Conservation (phyloP, 352 stramenopile genomes). For the Globisporangium nodosum region DNA sequence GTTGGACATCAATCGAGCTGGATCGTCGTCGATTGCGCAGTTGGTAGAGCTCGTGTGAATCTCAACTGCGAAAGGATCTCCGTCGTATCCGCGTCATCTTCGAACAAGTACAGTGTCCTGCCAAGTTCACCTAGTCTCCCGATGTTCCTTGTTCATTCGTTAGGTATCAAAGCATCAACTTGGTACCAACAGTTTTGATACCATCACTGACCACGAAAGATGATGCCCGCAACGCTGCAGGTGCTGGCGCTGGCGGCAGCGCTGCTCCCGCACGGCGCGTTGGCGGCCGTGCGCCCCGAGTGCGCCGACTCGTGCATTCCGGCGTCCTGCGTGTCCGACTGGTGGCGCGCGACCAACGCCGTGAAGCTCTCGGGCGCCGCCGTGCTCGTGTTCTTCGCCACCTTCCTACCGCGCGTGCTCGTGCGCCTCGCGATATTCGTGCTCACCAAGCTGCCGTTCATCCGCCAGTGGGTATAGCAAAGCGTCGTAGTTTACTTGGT, state of each 20-base stretch:
- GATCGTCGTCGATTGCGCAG: too few relatives aligned
- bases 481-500: background rate
- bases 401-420: conserved; percentile 80
- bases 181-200: too few relatives aligned
- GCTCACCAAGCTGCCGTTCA: conserved; percentile 81
- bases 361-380: conserved; percentile 46
- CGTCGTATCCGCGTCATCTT: too few relatives aligned
- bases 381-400: conserved; percentile 83
- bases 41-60: too few relatives aligned
- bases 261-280: background rate
- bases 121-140: too few relatives aligned
- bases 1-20: too few relatives aligned
- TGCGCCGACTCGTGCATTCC: conserved; percentile 38
- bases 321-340: conserved; percentile 42
- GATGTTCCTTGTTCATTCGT: too few relatives aligned
- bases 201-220: too few relatives aligned
- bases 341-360: conserved; percentile 43
- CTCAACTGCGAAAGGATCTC: too few relatives aligned
- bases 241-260: background rate
- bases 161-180: too few relatives aligned
- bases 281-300: background rate
- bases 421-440: conserved; percentile 83
- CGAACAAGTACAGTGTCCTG: too few relatives aligned
- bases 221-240: too few relatives aligned
- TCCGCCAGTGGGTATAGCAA: conserved; percentile 55